Conservation (phyloP, 208 protist genomes). For the Trypanosomatidae sp. region DNA sequence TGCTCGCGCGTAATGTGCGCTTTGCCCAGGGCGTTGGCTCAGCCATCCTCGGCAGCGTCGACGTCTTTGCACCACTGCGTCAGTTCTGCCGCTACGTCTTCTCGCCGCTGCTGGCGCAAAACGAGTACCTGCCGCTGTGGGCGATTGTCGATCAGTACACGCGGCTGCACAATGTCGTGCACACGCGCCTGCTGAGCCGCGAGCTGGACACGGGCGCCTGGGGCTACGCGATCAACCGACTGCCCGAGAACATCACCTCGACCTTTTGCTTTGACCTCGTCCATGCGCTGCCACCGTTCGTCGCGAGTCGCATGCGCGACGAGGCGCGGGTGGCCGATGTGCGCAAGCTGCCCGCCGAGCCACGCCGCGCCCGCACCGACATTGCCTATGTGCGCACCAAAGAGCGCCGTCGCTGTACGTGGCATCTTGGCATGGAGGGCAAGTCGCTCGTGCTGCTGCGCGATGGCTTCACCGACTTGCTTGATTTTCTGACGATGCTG, state of each 20-base stretch:
- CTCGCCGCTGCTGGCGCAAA: slow-evolving; percentile 32
- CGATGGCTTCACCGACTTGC: slow-evolving; percentile 76
- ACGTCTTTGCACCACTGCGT: slow-evolving; percentile 63
- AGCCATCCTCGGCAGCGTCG: slow-evolving; percentile 31
- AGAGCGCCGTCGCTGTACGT: slow-evolving; percentile 77
- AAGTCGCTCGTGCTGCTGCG: slow-evolving; percentile 80
- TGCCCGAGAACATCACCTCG: slow-evolving; percentile 67
- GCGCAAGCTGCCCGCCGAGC: slow-evolving; percentile 15
- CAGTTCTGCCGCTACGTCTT: slow-evolving; percentile 77
- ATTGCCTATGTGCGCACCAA: slow-evolving; percentile 65
- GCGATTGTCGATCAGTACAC: slow-evolving; percentile 72
- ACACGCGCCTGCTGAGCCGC: slow-evolving; percentile 61
- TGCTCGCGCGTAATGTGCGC: slow-evolving; percentile 26
- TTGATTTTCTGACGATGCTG: slow-evolving; percentile 82
- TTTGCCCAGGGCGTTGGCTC: slow-evolving; percentile 56
- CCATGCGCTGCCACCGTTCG: slow-evolving; percentile 60
- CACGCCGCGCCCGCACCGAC: slow-evolving; percentile 13
- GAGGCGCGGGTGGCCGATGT: slow-evolving; percentile 57
- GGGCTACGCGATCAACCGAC: slow-evolving; percentile 72
- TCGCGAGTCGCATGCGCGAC: slow-evolving; percentile 61
- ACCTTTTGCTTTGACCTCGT: slow-evolving; percentile 78
- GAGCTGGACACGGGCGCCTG: slow-evolving; percentile 77
- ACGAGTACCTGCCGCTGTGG: slow-evolving; percentile 76
- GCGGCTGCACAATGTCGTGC: slow-evolving; percentile 71
- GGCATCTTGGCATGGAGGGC: slow-evolving; percentile 75